Conservation (phyloP, 192 early-diverging fungal genomes). For the Spizellomyces punctatus region DNA sequence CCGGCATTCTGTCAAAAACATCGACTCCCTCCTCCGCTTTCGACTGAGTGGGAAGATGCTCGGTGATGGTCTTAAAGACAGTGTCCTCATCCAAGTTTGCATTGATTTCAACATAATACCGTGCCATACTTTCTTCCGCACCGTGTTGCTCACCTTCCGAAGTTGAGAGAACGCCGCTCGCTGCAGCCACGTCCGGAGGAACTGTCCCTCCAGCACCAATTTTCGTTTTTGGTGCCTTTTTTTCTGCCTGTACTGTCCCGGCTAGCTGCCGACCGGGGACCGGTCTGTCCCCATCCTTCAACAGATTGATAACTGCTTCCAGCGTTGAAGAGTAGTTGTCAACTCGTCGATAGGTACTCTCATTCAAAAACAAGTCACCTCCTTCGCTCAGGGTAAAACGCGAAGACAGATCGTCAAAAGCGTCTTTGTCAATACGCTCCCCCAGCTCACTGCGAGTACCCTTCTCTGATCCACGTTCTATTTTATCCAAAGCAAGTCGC, state of each 20-base stretch:
- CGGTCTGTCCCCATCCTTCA: conserved; percentile 44
- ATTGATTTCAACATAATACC: conserved; percentile 39
- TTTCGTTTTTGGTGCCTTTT: conserved; percentile 40
- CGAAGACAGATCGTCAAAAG: conserved; percentile 31
- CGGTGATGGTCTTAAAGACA: conserved; percentile 45
- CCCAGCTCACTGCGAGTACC: conserved; percentile 24
- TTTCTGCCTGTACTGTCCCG: conserved; percentile 27
- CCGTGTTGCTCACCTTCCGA: conserved; percentile 14
- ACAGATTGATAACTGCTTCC: conserved; percentile 35
- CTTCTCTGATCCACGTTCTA: conserved; percentile 32
- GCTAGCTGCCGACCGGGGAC: conserved; percentile 1
- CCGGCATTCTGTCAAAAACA: conserved; percentile 34
- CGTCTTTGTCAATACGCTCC: conserved; percentile 14
- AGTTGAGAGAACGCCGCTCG: not conserved
- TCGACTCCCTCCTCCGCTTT: conserved; percentile 29
- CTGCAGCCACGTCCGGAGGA: conserved; percentile 2
- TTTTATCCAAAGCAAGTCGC: conserved; percentile 17
- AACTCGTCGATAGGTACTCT: conserved; percentile 41
- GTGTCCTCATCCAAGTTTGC: conserved; percentile 44
- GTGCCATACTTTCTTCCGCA: conserved; percentile 19
- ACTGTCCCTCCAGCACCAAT: not conserved
- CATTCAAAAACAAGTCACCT: conserved; percentile 45
- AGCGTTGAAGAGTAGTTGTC: conserved; percentile 41
- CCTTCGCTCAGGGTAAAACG: conserved; percentile 35
- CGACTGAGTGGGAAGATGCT: conserved; percentile 38